Base-by-base conservation (phyloP, 2,329 filamentous ascomycete genomes). In the Stagonosporopsis chrysanthemi region DNA sequence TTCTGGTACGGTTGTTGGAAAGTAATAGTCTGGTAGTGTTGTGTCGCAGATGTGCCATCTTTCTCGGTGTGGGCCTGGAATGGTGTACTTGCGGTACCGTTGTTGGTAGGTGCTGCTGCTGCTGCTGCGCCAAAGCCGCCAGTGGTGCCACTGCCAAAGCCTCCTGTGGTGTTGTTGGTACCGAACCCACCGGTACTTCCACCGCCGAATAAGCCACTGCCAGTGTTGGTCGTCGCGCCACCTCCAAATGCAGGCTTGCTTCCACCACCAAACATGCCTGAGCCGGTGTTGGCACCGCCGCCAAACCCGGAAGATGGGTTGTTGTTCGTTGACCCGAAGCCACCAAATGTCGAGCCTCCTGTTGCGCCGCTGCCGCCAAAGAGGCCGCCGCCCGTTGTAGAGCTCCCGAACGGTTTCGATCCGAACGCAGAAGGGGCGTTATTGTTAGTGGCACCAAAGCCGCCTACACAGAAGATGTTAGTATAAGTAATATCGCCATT, bases 1-100 rank as follows among this genome's bases (percentile, higher is more conserved):
- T 95, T 96, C 75, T 88, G 88, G 80, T 94, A 96, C 1, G 89
- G 85, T 23, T 88, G 87, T 78, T 90, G 88, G 75, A 94, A 92
- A 22, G 89, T 80, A 54, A 96, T 86, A 66, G 88, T 94, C 76
- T 95, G 91, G 75, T 90, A 96, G 4, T 88, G 83, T 70, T 89
- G 79, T 52, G 78, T 82, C n/a, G 78, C 75, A 17, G 75, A 77
- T 3, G 81, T 43, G 4, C 67, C 77, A 70, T 96, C 91, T 75
- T 94, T 95, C 78, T 96, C 91, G 19, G 83, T 79, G 43, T 85
- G 83, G 0, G 91, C 81, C 59, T 85, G 79, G 78, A 94, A 96
- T 5, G 88, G 83, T 3, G 83, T 77, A 52, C 72, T 80, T 14
- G 83, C 88, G 9, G 91, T 94, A 56, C 91, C 91, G 58, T 81